Percentiles rank a stretch among this genome's conserved stretches.
phyloP scores from a whole-genome alignment of 108 stramenopile species.

The Hondaea fermentalgiana region DNA sequence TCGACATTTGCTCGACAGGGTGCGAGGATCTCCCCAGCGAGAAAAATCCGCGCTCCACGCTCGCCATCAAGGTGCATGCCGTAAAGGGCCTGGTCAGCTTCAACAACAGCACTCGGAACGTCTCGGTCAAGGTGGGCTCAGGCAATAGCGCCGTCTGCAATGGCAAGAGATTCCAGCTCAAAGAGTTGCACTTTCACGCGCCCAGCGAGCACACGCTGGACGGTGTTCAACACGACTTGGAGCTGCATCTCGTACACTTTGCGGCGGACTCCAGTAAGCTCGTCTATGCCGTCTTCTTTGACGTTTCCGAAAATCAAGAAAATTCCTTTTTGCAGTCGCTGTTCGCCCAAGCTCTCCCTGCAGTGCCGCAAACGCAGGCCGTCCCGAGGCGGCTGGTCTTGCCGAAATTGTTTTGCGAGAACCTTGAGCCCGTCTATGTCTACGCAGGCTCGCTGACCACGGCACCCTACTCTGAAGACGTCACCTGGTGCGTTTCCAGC shows the following conservation, averaged over 20 bases:
- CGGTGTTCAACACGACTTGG: background rate
- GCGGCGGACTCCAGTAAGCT: background rate
- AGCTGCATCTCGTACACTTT: background rate
- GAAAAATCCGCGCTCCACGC: no score
- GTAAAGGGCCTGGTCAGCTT: no score
- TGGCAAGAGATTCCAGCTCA: background rate
- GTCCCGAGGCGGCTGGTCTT: background rate
- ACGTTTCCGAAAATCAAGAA: no score
- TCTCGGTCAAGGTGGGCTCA: background rate
- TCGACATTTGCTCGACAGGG: no score
- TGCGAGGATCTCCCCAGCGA: no score
- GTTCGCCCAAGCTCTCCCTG: background rate
- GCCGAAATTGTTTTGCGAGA: background rate
- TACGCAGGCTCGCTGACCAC: background rate
- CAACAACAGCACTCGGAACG: no score
- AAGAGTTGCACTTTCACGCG: background rate
- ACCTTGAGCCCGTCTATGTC: background rate
- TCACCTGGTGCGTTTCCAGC: background rate
- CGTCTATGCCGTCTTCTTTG: background rate
- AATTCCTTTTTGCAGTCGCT: no score
- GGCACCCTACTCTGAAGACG: background rate
- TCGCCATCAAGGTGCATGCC: no score
- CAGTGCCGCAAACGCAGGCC: background rate
- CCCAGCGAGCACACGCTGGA: background rate
- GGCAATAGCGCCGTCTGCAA: background rate